A percentile compares a stretch with the other conserved stretches of the same genome.
Conservation (phyloP, 2,329 filamentous ascomycete genomes). For the Colletotrichum lini region DNA sequence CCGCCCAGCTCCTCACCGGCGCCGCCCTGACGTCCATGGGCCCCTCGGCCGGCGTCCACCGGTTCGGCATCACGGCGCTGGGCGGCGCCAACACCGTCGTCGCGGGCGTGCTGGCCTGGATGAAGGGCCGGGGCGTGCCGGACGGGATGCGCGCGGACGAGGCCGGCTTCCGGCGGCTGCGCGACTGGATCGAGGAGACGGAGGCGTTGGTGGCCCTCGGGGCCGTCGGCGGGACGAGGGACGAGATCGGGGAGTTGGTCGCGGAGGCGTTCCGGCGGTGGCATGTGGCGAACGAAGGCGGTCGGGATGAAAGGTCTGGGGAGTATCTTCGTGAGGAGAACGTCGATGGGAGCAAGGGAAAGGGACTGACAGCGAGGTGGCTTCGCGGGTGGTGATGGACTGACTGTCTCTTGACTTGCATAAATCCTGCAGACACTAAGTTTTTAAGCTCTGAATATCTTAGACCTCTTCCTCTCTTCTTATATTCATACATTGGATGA, state of each 20-base stretch:
- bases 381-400: neutral
- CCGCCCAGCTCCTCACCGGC: constrained; percentile 63
- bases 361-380: constrained; percentile 11
- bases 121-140: constrained; percentile 66
- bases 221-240: constrained; percentile 57
- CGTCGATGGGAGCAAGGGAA: neutral
- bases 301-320: constrained; percentile 58
- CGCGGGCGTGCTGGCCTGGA: constrained; percentile 71
- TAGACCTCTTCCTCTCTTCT: too few species aligned
- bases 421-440: too few species aligned
- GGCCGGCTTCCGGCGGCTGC: constrained; percentile 61
- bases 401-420: too few species aligned
- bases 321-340: neutral
- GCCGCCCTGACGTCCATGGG: constrained; percentile 63
- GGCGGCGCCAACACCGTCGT: constrained; percentile 75
- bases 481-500: too few species aligned
- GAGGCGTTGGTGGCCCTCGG: constrained; percentile 61
- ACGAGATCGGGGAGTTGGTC: constrained; percentile 60
- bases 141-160: constrained; percentile 62
- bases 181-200: constrained; percentile 69
- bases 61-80: constrained; percentile 67
- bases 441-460: too few species aligned
- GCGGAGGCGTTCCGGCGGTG: constrained; percentile 60
- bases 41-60: constrained; percentile 61
- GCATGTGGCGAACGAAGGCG: constrained; percentile 57